phyloP scores from a whole-genome alignment of 805 yeast genomes.

The Ogataea nonfermentans region DNA sequence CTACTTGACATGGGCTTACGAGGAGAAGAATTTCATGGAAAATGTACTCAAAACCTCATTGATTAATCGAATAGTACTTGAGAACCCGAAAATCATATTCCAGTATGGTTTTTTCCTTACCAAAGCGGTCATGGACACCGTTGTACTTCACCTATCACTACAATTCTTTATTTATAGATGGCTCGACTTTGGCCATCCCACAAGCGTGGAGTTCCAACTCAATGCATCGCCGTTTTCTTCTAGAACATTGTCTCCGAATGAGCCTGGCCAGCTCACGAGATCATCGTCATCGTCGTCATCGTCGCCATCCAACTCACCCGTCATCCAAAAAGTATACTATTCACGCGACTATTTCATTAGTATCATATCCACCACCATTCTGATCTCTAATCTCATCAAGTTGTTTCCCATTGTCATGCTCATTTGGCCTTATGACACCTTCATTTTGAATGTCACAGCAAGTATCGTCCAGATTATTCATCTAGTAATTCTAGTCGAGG shows the following conservation, averaged over 20 bases:
- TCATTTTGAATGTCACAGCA: constrained; percentile 44
- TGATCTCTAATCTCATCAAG: constrained; percentile 76
- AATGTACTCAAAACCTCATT: constrained; percentile 24
- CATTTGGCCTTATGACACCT: constrained; percentile 95
- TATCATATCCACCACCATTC: constrained; percentile 63
- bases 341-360: constrained; percentile 32
- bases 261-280: constrained; percentile 2
- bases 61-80: constrained; percentile 31
- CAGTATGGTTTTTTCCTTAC: constrained; percentile 60
- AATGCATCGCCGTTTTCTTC: constrained; percentile 7
- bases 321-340: constrained; percentile 32
- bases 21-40: constrained; percentile 54
- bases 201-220: constrained; percentile 21
- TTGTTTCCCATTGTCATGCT: constrained; percentile 89
- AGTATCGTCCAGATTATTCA: constrained; percentile 33
- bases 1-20: constrained; percentile 88
- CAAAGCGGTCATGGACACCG: constrained; percentile 43
- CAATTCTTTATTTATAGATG: constrained; percentile 34
- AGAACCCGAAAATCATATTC: constrained; percentile 36
- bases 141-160: constrained; percentile 25
- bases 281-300: constrained; percentile 15
- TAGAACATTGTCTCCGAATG: constrained; percentile 1
- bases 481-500: constrained; percentile 32
- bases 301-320: constrained; percentile 7
- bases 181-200: constrained; percentile 33